Evolutionary conservation across 2,329 filamentous ascomycete genomes (phyloP), one percentile per base, ranked within the genome.

Genomic region (Elsinoe ampelina): DNA sequence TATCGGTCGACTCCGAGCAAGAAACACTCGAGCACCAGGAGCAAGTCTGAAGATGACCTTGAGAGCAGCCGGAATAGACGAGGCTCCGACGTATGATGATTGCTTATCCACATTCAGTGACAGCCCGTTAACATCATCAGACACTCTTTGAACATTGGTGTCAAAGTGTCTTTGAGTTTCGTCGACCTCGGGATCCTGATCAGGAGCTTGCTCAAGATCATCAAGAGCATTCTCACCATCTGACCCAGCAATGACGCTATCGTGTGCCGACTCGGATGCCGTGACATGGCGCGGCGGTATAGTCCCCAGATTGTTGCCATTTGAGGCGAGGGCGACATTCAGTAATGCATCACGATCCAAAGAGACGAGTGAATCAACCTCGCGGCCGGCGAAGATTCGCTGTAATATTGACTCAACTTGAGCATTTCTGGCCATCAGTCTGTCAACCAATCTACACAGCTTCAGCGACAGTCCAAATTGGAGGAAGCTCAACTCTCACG

Each of bases 161-260:
- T 70, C 62, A 48, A 68, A 66, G 47, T 75, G 70, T 58, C 70
- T 58, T 17, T 62, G 71, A 34, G 71, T 81, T 65, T 89, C 85
- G 58, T 89, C 86, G 78, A 81, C 84, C 65, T 83, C 82, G 2
- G 78, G 76, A 61, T 84, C 81, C 47, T 80, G 75, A 15, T 77
- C 75, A 0, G 86, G 85, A 63, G 89, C 83, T 63, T 86, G 84
- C 66, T 90, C 86, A 11, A 90, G 76, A 43, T 76, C 75, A 60
- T 81, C 79, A 4, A 82, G 70, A 56, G 77, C 80, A 6, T 78
- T 76, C 15, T 70, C 70, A 47, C 77, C 76, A 58, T 79, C 78
- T 17, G 77, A 74, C 8, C 63, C 70, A 19, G 36, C 34, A 10
- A 30, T 19, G 34, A 42, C 13, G n/a, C 50, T 54, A n/a, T 54